Conservation (phyloP, 1,139 yeast species). For the Candida sanyaensis region DNA sequence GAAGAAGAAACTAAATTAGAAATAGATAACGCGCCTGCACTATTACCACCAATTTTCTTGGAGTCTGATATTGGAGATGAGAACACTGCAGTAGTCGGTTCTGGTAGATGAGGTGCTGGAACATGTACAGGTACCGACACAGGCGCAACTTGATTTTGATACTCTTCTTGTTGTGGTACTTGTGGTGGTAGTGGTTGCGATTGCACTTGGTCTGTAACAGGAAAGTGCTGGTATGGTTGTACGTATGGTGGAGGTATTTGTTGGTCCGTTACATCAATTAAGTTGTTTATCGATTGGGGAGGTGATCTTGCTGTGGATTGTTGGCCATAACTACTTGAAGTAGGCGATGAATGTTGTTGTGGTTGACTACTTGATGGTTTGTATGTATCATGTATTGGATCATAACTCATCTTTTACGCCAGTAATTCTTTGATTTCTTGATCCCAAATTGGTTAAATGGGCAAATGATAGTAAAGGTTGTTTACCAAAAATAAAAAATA, state of each 20-base stretch:
- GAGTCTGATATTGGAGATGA: neutral
- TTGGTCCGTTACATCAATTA: neutral
- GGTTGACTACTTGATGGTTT: slow-evolving; percentile 11
- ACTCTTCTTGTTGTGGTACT: neutral
- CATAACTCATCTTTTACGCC: slow-evolving; percentile 27
- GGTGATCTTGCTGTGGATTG: slow-evolving; percentile 6
- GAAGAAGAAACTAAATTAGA: slow-evolving; percentile 13
- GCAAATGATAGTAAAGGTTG: no score
- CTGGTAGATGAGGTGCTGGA: neutral
- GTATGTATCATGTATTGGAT: slow-evolving; percentile 33
- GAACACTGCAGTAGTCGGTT: neutral
- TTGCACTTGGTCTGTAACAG: neutral
- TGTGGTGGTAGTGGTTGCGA: neutral
- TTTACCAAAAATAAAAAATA: neutral
- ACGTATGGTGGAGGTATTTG: neutral
- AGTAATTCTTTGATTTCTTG: neutral
- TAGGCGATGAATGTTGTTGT: slow-evolving; percentile 1
- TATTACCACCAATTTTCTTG: neutral
- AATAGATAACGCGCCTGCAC: slow-evolving; percentile 14
- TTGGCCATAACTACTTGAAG: neutral
- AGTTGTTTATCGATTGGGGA: slow-evolving; percentile 7
- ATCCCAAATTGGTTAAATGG: neutral
- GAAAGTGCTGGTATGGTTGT: neutral
- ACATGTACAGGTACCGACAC: neutral
- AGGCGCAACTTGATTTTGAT: neutral